Evolutionary conservation across 2,329 filamentous ascomycete genomes (phyloP).

Genomic region (Grosmannia huntii): DNA sequence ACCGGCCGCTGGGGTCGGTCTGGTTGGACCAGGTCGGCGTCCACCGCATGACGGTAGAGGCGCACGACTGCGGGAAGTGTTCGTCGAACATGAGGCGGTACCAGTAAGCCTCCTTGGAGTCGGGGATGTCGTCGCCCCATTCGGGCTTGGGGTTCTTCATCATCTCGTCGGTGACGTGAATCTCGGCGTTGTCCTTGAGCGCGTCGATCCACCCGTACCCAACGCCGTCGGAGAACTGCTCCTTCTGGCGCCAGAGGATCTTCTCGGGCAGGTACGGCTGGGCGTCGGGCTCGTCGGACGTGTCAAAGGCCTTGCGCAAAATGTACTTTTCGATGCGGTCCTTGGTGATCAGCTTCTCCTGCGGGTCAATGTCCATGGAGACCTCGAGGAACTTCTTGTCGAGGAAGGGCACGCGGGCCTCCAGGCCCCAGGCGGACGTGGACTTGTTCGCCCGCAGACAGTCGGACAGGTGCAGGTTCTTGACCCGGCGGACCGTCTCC

Average conservation of each 20-base stretch:
- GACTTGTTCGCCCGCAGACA: slow-evolving; percentile 98
- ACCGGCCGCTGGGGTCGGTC: slow-evolving; percentile 89
- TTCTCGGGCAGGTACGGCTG: slow-evolving; percentile 87
- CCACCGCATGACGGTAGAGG: slow-evolving; percentile 90
- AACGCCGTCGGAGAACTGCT: slow-evolving; percentile 97
- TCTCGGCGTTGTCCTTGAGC: slow-evolving; percentile 86
- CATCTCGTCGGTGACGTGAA: slow-evolving; percentile 88
- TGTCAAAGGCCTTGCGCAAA: slow-evolving; percentile 94
- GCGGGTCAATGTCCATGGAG: slow-evolving; percentile 85
- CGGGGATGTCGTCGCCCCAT: slow-evolving; percentile 86
- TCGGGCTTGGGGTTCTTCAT: slow-evolving; percentile 96
- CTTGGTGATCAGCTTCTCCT: slow-evolving; percentile 90
- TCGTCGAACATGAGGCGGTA: slow-evolving; percentile 98
- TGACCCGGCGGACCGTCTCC: slow-evolving; percentile 86
- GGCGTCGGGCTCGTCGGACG: slow-evolving; percentile 65
- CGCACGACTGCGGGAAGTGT: slow-evolving; percentile 88
- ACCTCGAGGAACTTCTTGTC: slow-evolving; percentile 90
- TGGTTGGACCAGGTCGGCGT: slow-evolving; percentile 95
- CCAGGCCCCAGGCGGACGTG: slow-evolving; percentile 92
- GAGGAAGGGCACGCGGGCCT: slow-evolving; percentile 94
- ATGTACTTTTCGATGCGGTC: slow-evolving; percentile 95
- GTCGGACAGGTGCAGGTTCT: slow-evolving; percentile 94
- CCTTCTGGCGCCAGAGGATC: slow-evolving; percentile 97
- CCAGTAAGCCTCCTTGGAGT: slow-evolving; percentile 98
- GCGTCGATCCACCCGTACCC: slow-evolving; percentile 98